A percentile compares a stretch with the other conserved stretches of the same genome.
These are phyloP conservation scores for Pythium pectinolyticum DNA, from an alignment of 352 stramenopile genomes.

Conservation along the genomic window DNA sequence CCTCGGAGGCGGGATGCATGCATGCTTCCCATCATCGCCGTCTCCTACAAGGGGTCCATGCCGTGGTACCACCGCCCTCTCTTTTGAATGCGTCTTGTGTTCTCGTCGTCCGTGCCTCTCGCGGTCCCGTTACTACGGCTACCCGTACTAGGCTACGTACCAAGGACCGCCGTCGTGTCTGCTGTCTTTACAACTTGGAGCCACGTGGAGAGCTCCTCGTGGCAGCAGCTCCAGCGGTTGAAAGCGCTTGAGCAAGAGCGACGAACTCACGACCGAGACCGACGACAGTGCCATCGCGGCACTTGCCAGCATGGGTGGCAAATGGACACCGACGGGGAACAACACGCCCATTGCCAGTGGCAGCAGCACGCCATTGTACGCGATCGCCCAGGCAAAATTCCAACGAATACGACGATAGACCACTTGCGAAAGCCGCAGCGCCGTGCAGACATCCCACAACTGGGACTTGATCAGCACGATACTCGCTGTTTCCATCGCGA, in stretches of 20 bases:
- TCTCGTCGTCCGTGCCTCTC: too few species aligned
- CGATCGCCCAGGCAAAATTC: slow-evolving; percentile 80
- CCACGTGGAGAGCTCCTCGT: too few species aligned
- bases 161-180: too few species aligned
- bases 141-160: too few species aligned
- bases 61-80: too few species aligned
- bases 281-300: slow-evolving; percentile 30
- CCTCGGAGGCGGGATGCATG: too few species aligned
- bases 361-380: slow-evolving; percentile 77
- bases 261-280: slow-evolving; percentile 77
- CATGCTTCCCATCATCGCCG: too few species aligned
- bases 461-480: slow-evolving; percentile 59
- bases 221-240: neutral
- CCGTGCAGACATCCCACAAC: neutral
- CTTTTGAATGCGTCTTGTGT: too few species aligned
- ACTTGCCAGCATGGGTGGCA: slow-evolving; percentile 71
- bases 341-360: slow-evolving; percentile 73
- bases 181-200: too few species aligned
- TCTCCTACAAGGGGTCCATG: too few species aligned
- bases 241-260: slow-evolving; percentile 42
- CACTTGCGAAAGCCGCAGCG: slow-evolving; percentile 27
- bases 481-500: slow-evolving; percentile 72
- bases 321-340: slow-evolving; percentile 70
- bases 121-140: too few species aligned
- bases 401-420: slow-evolving; percentile 72